A percentile compares a stretch with the other conserved stretches of the same genome.
Conservation (phyloP, 2,329 filamentous ascomycete species). For the Tothia fuscella region DNA sequence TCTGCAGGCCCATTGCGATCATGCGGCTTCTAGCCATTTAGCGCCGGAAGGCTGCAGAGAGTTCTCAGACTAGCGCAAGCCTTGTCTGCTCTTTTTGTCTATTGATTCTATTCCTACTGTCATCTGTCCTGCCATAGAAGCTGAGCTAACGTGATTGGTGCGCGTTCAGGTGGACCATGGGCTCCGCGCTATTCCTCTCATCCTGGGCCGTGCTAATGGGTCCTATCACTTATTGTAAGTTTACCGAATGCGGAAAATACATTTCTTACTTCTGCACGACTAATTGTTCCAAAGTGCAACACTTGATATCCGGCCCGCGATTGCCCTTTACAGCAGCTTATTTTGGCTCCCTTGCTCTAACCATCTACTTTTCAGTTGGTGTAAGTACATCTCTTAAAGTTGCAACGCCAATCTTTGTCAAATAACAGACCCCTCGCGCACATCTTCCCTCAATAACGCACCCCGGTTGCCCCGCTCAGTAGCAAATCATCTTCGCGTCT, state of each 20-base stretch:
- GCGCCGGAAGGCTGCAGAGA: constrained; percentile 8
- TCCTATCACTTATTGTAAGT: constrained; percentile 58
- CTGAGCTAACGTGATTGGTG: constrained; percentile 24
- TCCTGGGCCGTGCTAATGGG: constrained; percentile 96
- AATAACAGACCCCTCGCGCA: constrained; percentile 10
- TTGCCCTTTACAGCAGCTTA: constrained; percentile 90
- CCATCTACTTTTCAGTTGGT: constrained; percentile 82
- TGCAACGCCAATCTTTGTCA: too few species aligned
- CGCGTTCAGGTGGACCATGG: constrained; percentile 74
- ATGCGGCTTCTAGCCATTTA: constrained; percentile 21
- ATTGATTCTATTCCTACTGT: not conserved
- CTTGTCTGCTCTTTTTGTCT: not conserved
- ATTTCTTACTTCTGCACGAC: constrained; percentile 12
- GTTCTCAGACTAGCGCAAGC: not conserved
- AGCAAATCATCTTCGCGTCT: too few species aligned
- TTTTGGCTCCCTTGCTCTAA: constrained; percentile 83
- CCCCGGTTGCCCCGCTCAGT: too few species aligned
- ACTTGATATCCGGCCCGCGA: constrained; percentile 72
- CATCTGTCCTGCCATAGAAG: constrained; percentile 12
- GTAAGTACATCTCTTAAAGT: too few species aligned
- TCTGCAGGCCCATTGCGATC: constrained; percentile 21
- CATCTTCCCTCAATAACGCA: constrained; percentile 16
- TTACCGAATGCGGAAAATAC: constrained; percentile 9
- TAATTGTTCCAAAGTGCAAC: constrained; percentile 40
- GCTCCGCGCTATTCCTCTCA: constrained; percentile 75